Conservation (phyloP, 768 basidiomycete genomes). For the Chalciporus piperatus region DNA sequence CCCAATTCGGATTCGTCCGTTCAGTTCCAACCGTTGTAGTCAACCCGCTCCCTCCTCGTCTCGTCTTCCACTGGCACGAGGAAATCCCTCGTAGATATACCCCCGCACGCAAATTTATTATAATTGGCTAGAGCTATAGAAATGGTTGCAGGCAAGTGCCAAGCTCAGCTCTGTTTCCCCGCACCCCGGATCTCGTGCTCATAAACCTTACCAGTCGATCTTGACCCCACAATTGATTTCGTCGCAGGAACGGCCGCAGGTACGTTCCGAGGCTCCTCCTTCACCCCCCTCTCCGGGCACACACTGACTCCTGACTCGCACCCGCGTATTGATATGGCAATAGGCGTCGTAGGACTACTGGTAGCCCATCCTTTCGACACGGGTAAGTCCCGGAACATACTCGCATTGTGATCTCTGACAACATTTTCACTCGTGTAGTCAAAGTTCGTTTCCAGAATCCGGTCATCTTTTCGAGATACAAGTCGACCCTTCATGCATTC, state of each 20-base stretch:
- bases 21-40: no score
- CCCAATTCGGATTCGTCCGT: no score
- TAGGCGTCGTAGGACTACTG: constrained; percentile 61
- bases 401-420: neutral
- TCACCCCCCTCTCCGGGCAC: no score
- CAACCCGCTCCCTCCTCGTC: no score
- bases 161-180: neutral
- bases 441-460: constrained; percentile 82
- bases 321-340: neutral
- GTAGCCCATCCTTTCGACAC: constrained; percentile 82
- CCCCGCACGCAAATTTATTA: no score
- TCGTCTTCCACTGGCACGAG: neutral
- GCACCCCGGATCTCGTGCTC: constrained; percentile 1
- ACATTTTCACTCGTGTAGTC: constrained; percentile 39
- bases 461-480: constrained; percentile 51
- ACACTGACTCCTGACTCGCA: neutral
- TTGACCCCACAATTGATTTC: constrained; percentile 73
- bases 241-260: constrained; percentile 72
- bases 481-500: constrained; percentile 63
- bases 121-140: neutral
- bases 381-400: constrained; percentile 29
- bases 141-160: constrained; percentile 21
- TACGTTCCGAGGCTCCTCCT: constrained; percentile 7
- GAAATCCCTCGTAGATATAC: neutral
- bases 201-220: constrained; percentile 20